Conservation (phyloP, 2,329 filamentous ascomycete species). For the Zasmidium angulare region DNA sequence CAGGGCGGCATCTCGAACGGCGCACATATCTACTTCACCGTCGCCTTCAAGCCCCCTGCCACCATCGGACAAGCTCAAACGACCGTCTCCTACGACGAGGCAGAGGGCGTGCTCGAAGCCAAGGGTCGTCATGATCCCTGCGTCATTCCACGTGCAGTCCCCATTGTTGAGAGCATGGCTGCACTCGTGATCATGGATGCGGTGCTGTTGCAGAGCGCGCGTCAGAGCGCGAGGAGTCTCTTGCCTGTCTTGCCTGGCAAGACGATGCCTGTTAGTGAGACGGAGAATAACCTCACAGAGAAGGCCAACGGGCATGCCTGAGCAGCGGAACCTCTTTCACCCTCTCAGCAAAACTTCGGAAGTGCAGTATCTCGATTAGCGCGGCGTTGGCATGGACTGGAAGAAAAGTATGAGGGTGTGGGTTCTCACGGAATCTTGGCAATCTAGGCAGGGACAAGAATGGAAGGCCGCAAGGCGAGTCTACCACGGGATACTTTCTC, state of each 20-base stretch:
- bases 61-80: conserved; percentile 88
- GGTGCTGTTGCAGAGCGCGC: conserved; percentile 74
- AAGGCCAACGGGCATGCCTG: conserved; percentile 17
- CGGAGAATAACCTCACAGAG: conserved; percentile 25
- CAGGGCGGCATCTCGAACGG: conserved; percentile 96
- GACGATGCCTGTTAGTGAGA: conserved; percentile 25
- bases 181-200: conserved; percentile 85
- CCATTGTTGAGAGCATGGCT: conserved; percentile 90
- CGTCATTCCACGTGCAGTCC: conserved; percentile 81
- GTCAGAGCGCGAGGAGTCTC: conserved; percentile 50
- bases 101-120: conserved; percentile 75
- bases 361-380: neutral
- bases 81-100: conserved; percentile 76
- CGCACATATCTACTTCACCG: conserved; percentile 88
- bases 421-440: too few species aligned
- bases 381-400: neutral
- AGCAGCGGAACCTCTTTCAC: too few species aligned
- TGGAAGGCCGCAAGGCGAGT: neutral
- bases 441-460: too few species aligned
- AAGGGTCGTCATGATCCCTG: conserved; percentile 95
- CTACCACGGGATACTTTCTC: too few species aligned
- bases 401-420: neutral
- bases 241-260: conserved; percentile 41
- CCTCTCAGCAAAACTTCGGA: neutral
- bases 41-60: conserved; percentile 91